Evolutionary conservation across 805 yeast genomes (phyloP).

Genomic region (Cyberlindnera xishuangbannaensis): DNA sequence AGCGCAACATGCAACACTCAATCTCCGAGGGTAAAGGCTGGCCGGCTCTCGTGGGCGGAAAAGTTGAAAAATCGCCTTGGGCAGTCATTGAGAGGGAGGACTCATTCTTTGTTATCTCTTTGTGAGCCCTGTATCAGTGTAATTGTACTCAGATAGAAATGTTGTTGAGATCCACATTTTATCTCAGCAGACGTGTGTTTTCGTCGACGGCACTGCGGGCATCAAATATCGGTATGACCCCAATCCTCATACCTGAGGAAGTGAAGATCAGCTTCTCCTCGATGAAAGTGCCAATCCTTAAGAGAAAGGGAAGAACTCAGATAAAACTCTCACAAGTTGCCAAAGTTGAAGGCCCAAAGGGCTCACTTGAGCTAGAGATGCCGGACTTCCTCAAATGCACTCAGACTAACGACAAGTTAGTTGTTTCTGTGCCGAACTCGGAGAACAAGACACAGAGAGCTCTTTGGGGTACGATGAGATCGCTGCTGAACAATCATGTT

Average conservation of each 20-base stretch:
- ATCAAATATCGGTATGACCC: conserved; percentile 78
- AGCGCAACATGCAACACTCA: conserved; percentile 1
- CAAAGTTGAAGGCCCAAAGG: conserved; percentile 73
- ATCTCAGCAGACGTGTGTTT: conserved; percentile 32
- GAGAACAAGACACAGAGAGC: conserved; percentile 63
- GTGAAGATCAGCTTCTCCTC: conserved; percentile 44
- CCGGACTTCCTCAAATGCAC: conserved; percentile 63
- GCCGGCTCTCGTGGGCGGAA: not conserved
- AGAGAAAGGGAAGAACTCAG: conserved; percentile 61
- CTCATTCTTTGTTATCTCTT: too few relatives aligned
- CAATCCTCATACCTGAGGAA: conserved; percentile 62
- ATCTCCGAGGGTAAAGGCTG: not conserved
- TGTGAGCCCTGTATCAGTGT: too few relatives aligned
- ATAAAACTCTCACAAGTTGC: conserved; percentile 53
- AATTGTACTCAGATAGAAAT: too few relatives aligned
- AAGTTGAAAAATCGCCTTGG: conserved; percentile 3
- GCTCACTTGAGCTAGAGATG: conserved; percentile 53
- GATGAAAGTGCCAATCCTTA: conserved; percentile 49
- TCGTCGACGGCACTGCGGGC: conserved; percentile 26
- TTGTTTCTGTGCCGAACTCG: conserved; percentile 53
- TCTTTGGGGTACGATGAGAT: conserved; percentile 93
- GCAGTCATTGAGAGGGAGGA: too few relatives aligned
- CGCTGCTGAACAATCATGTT: conserved; percentile 69
- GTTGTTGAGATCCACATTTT: too few relatives aligned
- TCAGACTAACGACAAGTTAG: conserved; percentile 35